Percentiles rank a stretch among this genome's conserved stretches.
Conservation (phyloP, 2,329 filamentous ascomycete species). For the Corynespora cassiicola region DNA sequence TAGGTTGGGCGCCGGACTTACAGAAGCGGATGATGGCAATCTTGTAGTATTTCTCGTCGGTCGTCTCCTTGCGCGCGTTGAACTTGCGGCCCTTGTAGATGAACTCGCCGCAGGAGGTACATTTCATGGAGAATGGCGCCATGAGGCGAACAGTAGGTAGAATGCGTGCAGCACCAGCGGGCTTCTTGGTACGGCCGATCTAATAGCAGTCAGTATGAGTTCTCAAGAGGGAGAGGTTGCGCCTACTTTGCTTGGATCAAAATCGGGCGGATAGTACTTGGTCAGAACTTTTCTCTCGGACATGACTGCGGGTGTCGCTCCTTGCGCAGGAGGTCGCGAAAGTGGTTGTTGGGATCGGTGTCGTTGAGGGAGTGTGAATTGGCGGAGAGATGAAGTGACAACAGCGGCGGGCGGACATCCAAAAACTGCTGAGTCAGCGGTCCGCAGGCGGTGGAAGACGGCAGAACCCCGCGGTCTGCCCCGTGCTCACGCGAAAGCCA, state of each 20-base stretch:
- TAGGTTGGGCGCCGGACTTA: too few relatives aligned
- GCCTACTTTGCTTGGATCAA: constrained; percentile 89
- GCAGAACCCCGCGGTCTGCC: constrained; percentile 23
- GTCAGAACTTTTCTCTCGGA: constrained; percentile 83
- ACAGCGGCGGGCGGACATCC: neutral
- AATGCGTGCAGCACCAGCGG: too few relatives aligned
- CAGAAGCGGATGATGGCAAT: constrained; percentile 91
- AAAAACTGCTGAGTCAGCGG: neutral
- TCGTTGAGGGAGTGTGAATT: neutral
- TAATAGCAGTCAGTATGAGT: too few relatives aligned
- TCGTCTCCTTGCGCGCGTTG: constrained; percentile 92
- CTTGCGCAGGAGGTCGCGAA: neutral
- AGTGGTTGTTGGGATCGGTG: constrained; percentile 1
- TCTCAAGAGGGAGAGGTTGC: too few relatives aligned
- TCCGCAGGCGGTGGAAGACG: neutral
- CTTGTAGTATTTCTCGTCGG: constrained; percentile 85
- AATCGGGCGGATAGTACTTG: constrained; percentile 76
- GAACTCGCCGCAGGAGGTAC: constrained; percentile 73
- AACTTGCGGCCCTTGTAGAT: constrained; percentile 95
- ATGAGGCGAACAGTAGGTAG: constrained; percentile 78
- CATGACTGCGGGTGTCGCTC: constrained; percentile 60
- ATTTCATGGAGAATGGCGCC: constrained; percentile 85
- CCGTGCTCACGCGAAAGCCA: constrained; percentile 24
- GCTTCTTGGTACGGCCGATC: too few relatives aligned
- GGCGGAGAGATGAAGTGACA: neutral